Base-by-base conservation (phyloP, 495 filamentous ascomycete genomes). In the Parathielavia hyrcaniae region DNA sequence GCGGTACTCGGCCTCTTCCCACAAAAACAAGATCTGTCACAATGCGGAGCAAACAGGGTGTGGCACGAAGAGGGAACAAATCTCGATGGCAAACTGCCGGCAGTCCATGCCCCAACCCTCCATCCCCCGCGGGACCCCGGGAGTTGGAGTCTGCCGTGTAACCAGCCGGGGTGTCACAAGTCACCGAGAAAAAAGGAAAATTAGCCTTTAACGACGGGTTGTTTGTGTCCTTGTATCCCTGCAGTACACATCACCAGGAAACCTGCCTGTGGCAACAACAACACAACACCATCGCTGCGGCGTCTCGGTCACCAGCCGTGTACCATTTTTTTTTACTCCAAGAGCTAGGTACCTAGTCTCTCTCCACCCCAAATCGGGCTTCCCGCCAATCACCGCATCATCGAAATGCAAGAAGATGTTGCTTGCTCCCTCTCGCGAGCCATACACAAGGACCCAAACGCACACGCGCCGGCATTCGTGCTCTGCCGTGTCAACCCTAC, bases 401-500 rank as follows among this genome's bases (percentile, higher is more conserved):
- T 0, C 9, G 7, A 5, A 7, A 2, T 30, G 26, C 26, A 30
- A 30, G 26, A 30, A n/a, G n/a, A n/a, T n/a, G n/a, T n/a, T n/a
- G n/a, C 20, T 45, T 45, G 43, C 22, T 45, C 1, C 9, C 35
- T 38, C 35, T 38, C 9, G 35, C 13, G 35, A 5, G 35, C 13
- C 10, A 30, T 30, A 30, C 26, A 2, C 26, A 2, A 3, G 6
- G 26, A 30, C 26, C 2, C 26, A 30, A 2, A 30, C 26, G 26
- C 26, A 30, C 26, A 30, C 26, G 26, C 26, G 6, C 26, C 22
- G 45, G 47, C 14, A 36, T 51, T n/a, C 48, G 41, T 32, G 48
- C 40, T 14, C 57, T 54, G 50, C 50, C 19, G 57, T 60, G 57
- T 47, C 23, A 60, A n/a, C n/a, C n/a, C n/a, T n/a, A n/a, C n/a